Percentiles rank a stretch among this genome's conserved stretches.
phyloP scores from a whole-genome alignment of 345 rosid species.

The Pistacia integerrima region DNA sequence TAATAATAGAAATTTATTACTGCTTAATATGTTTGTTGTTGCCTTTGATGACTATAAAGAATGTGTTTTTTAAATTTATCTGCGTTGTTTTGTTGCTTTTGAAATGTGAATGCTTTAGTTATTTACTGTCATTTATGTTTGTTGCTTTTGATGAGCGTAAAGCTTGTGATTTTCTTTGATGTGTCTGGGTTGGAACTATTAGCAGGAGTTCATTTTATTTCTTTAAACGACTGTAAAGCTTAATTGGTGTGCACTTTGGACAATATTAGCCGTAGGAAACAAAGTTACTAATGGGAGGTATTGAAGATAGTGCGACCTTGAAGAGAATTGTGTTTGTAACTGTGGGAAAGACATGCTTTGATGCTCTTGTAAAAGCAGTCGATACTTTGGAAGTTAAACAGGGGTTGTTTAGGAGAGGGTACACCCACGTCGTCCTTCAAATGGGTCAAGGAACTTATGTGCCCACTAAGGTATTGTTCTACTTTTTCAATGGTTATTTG shows the following conservation, averaged over 20 bases:
- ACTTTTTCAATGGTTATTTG: background rate
- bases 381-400: constrained; percentile 57
- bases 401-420: constrained; percentile 63
- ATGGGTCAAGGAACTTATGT: constrained; percentile 78
- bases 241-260: too few species aligned
- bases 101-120: background rate
- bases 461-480: constrained; percentile 58
- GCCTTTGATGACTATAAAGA: background rate
- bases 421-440: constrained; percentile 77
- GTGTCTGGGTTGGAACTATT: background rate
- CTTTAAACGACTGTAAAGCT: constrained; percentile 5
- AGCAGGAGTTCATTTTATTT: background rate
- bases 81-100: background rate
- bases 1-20: background rate
- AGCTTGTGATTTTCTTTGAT: background rate
- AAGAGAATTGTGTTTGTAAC: constrained; percentile 56
- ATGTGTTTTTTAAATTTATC: background rate
- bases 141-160: background rate
- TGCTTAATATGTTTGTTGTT: background rate
- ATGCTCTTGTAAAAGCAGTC: constrained; percentile 66
- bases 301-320: too few species aligned
- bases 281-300: too few species aligned
- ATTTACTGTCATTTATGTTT: background rate
- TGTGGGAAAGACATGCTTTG: constrained; percentile 22
- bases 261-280: background rate